Evolutionary conservation across 129 eudicot species (phyloP).

Genomic region (Flaveria trinervia): DNA sequence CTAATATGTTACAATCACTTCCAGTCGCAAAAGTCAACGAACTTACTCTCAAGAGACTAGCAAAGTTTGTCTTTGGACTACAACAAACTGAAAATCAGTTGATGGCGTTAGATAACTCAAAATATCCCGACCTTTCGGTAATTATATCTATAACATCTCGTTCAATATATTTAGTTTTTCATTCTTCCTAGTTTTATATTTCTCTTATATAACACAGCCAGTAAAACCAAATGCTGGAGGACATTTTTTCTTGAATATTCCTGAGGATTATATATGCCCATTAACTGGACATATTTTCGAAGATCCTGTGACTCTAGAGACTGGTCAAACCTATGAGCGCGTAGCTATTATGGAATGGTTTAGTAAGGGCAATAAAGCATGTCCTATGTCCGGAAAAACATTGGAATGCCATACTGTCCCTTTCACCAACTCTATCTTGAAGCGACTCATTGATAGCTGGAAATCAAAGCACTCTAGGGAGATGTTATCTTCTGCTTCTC

Average conservation of each 20-base stretch:
- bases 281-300: conserved; percentile 61
- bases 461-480: conserved; percentile 56
- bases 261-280: conserved; percentile 71
- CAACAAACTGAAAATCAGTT: conserved; percentile 36
- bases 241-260: conserved; percentile 37
- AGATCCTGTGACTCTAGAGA: conserved; percentile 81
- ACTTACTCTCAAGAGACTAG: conserved; percentile 49
- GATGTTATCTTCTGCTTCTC: conserved; percentile 52
- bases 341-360: conserved; percentile 62
- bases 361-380: conserved; percentile 50
- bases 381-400: conserved; percentile 60
- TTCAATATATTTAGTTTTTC: conserved; percentile 5
- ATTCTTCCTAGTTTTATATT: conserved; percentile 19
- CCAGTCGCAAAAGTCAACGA: conserved; percentile 47
- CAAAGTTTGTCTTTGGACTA: conserved; percentile 43
- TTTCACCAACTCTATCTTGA: conserved; percentile 59
- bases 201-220: conserved; percentile 42
- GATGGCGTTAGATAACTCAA: conserved; percentile 33
- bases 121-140: conserved; percentile 39
- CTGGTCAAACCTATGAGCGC: conserved; percentile 79
- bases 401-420: conserved; percentile 56
- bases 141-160: conserved; percentile 8
- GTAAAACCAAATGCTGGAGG: conserved; percentile 32
- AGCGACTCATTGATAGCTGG: conserved; percentile 68
- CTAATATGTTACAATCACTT: conserved; percentile 32